Base-by-base conservation (phyloP, 139 green algal genomes). In the Nannochloris sp. region DNA sequence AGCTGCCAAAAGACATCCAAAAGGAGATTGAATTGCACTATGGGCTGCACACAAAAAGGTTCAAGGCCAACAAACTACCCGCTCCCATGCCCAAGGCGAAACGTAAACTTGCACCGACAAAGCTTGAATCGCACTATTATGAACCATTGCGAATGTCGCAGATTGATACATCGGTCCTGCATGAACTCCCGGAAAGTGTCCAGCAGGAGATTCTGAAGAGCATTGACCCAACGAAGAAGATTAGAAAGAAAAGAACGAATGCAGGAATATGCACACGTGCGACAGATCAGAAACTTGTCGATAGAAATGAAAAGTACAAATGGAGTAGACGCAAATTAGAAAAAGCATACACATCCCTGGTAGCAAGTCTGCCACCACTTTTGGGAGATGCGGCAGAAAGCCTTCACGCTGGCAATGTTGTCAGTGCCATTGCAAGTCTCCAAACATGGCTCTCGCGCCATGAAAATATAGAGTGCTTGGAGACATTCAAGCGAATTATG, bases 11-110 rank as follows among this genome's bases (percentile, higher is more conserved):
- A 44, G 62, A 75, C 3, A 13, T 92, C 4, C 63, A 68, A 49
- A 65, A 79, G 0, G 87, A 95, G 67, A 56, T 93, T 44, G 80
- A 90, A 61, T 33, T 62, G 0, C 82, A 75, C 6, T 95, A 91
- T 49, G 74, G 78, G 70, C 33, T 10, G 0, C 3, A 26, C 1
- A 26, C 17, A 30, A 30, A 59, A 6, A n/a, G 13, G 23, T 29
- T 61, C 28, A 29, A 29, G 17, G 28, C 4, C 43, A 13, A 11
- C 13, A 56, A 3, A 46, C 23, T 17, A 8, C 40, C 20, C 23
- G 17, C 6, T 25, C 1, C 20, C 51, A 57, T 53, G 48, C 56
- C 25, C 8, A 40, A 40, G 33, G 6, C 33, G 8, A 40, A 40
- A 2, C 33, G 33, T 40, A 40, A 40, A 40, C 9, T 40, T 3